Evolutionary conservation across 1,284 basidiomycete genomes (phyloP).

Genomic region (Pterula multifida): DNA sequence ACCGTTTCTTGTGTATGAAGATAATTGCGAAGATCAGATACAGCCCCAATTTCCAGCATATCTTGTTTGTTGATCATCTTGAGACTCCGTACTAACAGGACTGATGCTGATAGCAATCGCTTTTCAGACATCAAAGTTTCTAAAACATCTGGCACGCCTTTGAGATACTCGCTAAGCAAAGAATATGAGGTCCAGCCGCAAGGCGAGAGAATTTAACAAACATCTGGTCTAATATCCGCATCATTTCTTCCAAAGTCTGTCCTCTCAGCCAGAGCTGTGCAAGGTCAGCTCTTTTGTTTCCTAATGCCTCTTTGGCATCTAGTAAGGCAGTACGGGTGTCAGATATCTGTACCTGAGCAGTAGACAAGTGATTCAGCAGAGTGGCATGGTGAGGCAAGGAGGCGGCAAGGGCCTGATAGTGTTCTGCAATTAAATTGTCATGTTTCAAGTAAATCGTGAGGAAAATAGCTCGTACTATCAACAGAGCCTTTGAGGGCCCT

Average conservation of each 20-base stretch:
- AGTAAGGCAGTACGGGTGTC: slow-evolving; percentile 63
- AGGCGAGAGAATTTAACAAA: slow-evolving; percentile 26
- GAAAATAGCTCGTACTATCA: slow-evolving; percentile 48
- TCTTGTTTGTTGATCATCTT: slow-evolving; percentile 89
- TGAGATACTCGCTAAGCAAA: slow-evolving; percentile 69
- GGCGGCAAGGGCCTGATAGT: slow-evolving; percentile 88
- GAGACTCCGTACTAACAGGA: slow-evolving; percentile 78
- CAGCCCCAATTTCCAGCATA: slow-evolving; percentile 89
- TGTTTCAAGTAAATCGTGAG: no score
- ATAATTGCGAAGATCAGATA: slow-evolving; percentile 83
- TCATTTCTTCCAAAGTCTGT: slow-evolving; percentile 83
- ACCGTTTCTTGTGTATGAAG: slow-evolving; percentile 82
- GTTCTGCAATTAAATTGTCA: slow-evolving; percentile 31
- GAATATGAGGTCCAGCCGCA: slow-evolving; percentile 5
- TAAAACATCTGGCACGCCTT: slow-evolving; percentile 83
- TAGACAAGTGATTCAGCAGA: slow-evolving; percentile 56
- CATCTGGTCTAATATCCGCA: slow-evolving; percentile 85
- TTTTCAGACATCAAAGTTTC: slow-evolving; percentile 97
- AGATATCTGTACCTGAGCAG: slow-evolving; percentile 63
- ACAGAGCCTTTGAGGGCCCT: slow-evolving; percentile 74
- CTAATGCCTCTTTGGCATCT: slow-evolving; percentile 69
- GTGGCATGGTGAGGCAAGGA: slow-evolving; percentile 81
- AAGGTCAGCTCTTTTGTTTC: slow-evolving; percentile 72
- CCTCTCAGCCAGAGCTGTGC: slow-evolving; percentile 78
- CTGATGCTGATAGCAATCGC: slow-evolving; percentile 80